Base-by-base conservation (phyloP, 2,329 filamentous ascomycete species). In the Alternaria hordeiaustralica region DNA sequence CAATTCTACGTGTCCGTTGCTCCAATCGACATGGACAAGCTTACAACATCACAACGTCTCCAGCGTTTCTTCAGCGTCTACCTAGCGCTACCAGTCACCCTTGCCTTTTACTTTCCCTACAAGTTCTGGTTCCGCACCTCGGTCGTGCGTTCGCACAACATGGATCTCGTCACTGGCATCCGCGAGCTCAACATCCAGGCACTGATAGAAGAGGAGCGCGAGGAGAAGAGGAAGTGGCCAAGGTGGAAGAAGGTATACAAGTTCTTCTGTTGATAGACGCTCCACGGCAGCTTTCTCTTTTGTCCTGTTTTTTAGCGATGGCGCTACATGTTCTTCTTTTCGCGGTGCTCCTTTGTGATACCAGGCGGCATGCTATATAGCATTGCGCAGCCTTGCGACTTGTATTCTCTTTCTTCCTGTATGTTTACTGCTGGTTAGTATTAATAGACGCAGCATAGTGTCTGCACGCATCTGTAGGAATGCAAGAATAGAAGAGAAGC, bases 1-100 rank as follows among this genome's bases (percentile, higher is more conserved):
- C 94, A 97, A 78, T 95, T 97, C 83, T 97, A 93, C 92, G 90
- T 92, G 54, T 93, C 92, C 26, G 89, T 92, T 5, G 94, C 89
- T 76, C 94, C 94, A 5, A 86, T 95, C 51, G 87, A 83, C 23
- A 90, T 87, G 74, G 72, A 74, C 5, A 58, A 80, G 0, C 83
- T 83, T 78, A 82, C 83, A 0, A 66, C 82, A 5, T 46, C 72
- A 2, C 78, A 84, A 8, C 82, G 89, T 44, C 87, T 87, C 0
- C 79, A 87, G 66, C 88, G 84, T 68, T 96, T 95, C 81, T 97
- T 97, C 80, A 82, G 90, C 63, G 85, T 87, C 65, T 93, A 90
- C 78, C 84, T 93, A 66, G 90, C 90, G 5, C 88, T 88, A 2
- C 91, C 92, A 13, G 88, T 93, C 68, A 87, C 93, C 23, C 69